Percentiles rank a stretch among this genome's conserved stretches.
These are phyloP conservation scores for Aspergillus avenaceus DNA, from an alignment of 495 filamentous ascomycete genomes.

Conservation along the genomic window DNA sequence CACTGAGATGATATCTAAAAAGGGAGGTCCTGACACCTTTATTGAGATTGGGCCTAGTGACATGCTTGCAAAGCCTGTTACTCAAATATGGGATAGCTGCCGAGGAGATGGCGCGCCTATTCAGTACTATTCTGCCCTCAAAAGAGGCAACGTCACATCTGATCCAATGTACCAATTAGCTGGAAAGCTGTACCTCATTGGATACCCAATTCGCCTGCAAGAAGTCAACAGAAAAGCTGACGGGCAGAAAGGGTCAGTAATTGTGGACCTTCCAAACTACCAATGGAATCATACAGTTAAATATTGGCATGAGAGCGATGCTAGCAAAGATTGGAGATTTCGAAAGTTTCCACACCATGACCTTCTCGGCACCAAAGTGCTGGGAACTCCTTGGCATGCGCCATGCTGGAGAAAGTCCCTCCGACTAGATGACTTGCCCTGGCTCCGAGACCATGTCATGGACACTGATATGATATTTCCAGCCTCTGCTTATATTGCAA, in stretches of 20 bases:
- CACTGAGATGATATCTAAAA: background rate
- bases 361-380: constrained; percentile 33
- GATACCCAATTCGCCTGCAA: background rate
- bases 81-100: constrained; percentile 29
- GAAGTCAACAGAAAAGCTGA: background rate
- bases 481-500: background rate
- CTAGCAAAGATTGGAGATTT: constrained; percentile 38
- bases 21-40: constrained; percentile 19
- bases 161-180: background rate
- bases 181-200: background rate
- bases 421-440: background rate
- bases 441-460: background rate
- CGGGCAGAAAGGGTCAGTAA: background rate
- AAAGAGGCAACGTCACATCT: background rate
- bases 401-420: constrained; percentile 12
- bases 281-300: constrained; percentile 18
- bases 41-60: constrained; percentile 61
- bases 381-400: constrained; percentile 28
- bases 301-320: constrained; percentile 42
- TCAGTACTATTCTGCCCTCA: background rate
- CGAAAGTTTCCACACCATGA: constrained; percentile 39
- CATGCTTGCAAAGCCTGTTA: constrained; percentile 54
- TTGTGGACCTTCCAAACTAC: constrained; percentile 16
- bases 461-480: background rate
- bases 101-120: background rate